phyloP scores from a whole-genome alignment of 2,329 filamentous ascomycete species.

The Ambrosiella cleistominuta region DNA sequence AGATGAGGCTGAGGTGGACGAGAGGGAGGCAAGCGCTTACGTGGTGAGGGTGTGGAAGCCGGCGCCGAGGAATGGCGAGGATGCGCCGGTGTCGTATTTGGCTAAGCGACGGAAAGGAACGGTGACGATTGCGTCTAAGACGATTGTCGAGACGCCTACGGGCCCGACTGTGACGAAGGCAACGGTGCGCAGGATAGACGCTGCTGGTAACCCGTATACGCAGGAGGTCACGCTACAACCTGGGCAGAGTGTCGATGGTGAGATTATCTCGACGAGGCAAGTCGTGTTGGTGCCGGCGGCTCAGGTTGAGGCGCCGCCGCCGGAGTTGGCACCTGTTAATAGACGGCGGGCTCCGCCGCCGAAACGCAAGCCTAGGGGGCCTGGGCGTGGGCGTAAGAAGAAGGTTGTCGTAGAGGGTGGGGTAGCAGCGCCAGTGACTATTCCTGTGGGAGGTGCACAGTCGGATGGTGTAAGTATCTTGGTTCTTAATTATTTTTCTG shows the following conservation, averaged over 20 bases:
- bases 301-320: conserved; percentile 34
- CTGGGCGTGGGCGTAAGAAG: conserved; percentile 58
- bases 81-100: conserved; percentile 32
- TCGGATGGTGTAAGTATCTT: neutral
- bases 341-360: conserved; percentile 54
- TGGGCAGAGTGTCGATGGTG: conserved; percentile 61
- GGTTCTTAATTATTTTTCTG: neutral
- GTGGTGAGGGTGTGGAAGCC: conserved; percentile 44
- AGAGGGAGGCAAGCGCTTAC: conserved; percentile 35
- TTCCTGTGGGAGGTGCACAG: conserved; percentile 16
- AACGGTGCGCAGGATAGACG: conserved; percentile 62
- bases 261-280: conserved; percentile 46
- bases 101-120: conserved; percentile 45
- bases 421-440: conserved; percentile 20
- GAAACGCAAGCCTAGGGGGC: conserved; percentile 59
- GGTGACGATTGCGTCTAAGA: conserved; percentile 37
- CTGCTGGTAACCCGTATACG: conserved; percentile 63
- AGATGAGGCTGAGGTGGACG: conserved; percentile 45
- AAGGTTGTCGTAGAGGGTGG: conserved; percentile 37
- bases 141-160: conserved; percentile 26
- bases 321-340: conserved; percentile 21
- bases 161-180: conserved; percentile 53
- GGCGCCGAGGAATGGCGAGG: conserved; percentile 40
- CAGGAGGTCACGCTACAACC: conserved; percentile 70
- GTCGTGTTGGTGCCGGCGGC: conserved; percentile 38